phyloP scores from a whole-genome alignment of 441 rosid genomes.

The Gossypium aridum region DNA sequence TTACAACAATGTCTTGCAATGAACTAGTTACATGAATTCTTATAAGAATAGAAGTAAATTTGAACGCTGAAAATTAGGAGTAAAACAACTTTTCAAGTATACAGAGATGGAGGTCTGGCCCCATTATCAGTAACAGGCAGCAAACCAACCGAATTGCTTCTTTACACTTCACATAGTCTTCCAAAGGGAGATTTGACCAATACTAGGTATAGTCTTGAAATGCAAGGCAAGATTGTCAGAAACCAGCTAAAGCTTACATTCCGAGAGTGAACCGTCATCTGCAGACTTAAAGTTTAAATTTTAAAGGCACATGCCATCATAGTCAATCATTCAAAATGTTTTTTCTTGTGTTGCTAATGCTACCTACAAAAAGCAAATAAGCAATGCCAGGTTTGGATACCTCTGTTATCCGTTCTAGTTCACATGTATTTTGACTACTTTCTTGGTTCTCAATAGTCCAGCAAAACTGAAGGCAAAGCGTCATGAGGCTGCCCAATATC shows the following conservation, averaged over 20 bases:
- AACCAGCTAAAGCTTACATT: background rate
- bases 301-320: background rate
- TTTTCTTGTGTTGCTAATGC: background rate
- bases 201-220: background rate
- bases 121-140: background rate
- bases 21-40: background rate
- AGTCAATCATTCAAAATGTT: conserved; percentile 7
- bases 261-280: background rate
- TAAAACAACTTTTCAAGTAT: too few relatives aligned
- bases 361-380: background rate
- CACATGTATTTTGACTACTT: conserved; percentile 62
- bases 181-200: background rate
- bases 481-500: conserved; percentile 90
- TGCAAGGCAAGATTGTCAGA: background rate
- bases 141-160: background rate
- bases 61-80: background rate
- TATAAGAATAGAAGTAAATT: background rate
- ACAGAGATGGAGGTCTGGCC: background rate
- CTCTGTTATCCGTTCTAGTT: conserved; percentile 85
- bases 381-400: conserved; percentile 25
- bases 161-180: background rate
- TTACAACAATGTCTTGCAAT: background rate
- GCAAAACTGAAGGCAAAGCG: conserved; percentile 92
- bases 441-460: conserved; percentile 94
- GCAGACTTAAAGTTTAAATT: background rate